phyloP scores from a whole-genome alignment of 495 filamentous ascomycete species.

The Trichoderma gamsii region DNA sequence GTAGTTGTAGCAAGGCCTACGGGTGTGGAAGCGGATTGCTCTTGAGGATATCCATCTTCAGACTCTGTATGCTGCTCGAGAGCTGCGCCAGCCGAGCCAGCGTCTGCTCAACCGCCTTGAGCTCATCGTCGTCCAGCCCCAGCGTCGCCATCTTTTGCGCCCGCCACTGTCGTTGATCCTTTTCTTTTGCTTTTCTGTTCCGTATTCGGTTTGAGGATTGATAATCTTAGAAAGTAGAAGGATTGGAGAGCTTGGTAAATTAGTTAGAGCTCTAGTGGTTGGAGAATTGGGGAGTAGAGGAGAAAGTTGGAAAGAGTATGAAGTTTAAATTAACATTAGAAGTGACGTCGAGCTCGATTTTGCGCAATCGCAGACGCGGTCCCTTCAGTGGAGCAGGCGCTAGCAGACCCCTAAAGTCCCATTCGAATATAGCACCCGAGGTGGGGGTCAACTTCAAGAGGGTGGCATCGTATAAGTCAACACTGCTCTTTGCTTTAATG shows the following conservation, averaged over 20 bases:
- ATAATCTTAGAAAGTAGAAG: not conserved
- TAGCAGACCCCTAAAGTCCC: not conserved
- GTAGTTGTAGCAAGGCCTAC: slow-evolving; percentile 21
- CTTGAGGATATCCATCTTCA: slow-evolving; percentile 37
- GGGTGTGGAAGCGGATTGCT: slow-evolving; percentile 34
- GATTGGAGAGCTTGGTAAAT: not conserved
- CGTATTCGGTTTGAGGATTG: not conserved
- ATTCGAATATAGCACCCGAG: not conserved
- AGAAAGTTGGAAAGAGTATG: not conserved
- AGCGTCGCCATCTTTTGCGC: slow-evolving; percentile 41
- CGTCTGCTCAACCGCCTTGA: slow-evolving; percentile 67
- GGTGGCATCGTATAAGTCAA: not conserved
- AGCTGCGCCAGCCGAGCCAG: slow-evolving; percentile 67
- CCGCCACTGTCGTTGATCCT: not conserved
- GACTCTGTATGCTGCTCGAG: slow-evolving; percentile 56
- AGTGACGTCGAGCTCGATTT: not conserved
- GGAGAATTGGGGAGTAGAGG: not conserved
- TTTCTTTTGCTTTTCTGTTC: not conserved
- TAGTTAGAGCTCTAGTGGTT: not conserved
- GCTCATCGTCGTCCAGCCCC: slow-evolving; percentile 50
- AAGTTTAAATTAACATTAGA: not conserved
- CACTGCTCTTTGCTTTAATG: too few relatives aligned
- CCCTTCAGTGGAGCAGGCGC: slow-evolving; percentile 8
- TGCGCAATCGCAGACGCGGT: not conserved
- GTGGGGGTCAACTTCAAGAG: not conserved